Base-by-base conservation (phyloP, 192 early-diverging fungal genomes). In the Diversispora epigaea region DNA sequence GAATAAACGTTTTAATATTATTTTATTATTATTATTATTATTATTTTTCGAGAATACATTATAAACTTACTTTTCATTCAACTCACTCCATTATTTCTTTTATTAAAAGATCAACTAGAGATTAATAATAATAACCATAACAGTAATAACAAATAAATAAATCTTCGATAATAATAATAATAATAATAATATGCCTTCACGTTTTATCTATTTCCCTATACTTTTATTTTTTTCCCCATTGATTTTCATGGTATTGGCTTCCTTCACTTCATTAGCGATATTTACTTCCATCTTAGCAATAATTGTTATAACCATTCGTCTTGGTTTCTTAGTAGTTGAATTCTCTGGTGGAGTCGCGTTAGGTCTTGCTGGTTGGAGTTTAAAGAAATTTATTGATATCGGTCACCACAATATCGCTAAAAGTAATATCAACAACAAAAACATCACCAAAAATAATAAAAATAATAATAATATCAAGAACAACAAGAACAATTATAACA, bases 211-310 rank as follows among this genome's bases (percentile, higher is more conserved):
- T 14, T 12, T 50, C 14, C 47, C 68, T 4, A 7, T 69, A 6
- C 21, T 69, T 4, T 6, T 69, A 3, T 32, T 69, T 3, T 43
- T 47, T 19, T 15, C 68, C 3, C 68, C 68, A 54, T 6, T 69
- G n/a, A n/a, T 69, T 3, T n/a, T 69, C 5, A 17, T 15, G 10
- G 68, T 69, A 43, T 15, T 54, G 19, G 46, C 50, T 8, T 69
- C 68, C 3, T 69, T 69, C 32, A 69, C 47, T 17, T 44, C 68
- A 17, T n/a, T 69, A 10, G 68, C 68, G 11, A 45, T 69, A 10
- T 15, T 69, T 39, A 69, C 68, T 32, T 69, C 68, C 44, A 0
- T 11, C 3, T 54, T 69, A 19, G 68, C 68, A 0, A 8, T 69
- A 22, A 32, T 52, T 3, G 50, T 69, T 22, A 22, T 69, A 11